These are phyloP conservation scores for Excoecaria cochinchinensis DNA, from an alignment of 345 rosid species.

Conservation along the genomic window DNA sequence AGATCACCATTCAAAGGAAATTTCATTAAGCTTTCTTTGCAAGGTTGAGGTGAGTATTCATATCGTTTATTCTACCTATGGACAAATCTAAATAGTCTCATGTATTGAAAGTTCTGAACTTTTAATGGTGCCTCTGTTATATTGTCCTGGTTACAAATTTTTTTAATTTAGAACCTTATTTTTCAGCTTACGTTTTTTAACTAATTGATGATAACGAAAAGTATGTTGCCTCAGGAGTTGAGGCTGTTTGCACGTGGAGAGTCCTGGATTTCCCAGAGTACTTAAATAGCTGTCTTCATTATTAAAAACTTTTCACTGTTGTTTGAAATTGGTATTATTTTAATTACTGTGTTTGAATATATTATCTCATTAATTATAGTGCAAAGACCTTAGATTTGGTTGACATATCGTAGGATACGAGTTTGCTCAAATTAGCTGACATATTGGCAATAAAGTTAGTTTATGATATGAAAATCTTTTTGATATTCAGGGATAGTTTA, in stretches of 20 bases:
- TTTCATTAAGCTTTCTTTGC: conserved; percentile 53
- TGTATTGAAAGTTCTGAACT: background rate
- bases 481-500: too few species aligned
- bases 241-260: background rate
- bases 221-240: background rate
- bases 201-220: background rate
- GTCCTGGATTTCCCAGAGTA: background rate
- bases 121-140: background rate
- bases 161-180: background rate
- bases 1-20: conserved; percentile 43
- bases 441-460: background rate
- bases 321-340: background rate
- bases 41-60: conserved; percentile 56
- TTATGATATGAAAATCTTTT: background rate
- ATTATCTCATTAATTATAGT: too few species aligned
- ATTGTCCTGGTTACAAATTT: background rate
- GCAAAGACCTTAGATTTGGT: background rate
- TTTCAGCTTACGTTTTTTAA: too few species aligned
- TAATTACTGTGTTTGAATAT: background rate
- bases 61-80: background rate
- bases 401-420: background rate
- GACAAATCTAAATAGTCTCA: background rate
- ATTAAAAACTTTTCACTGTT: background rate
- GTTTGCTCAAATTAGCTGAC: background rate
- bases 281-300: background rate